A percentile compares a stretch with the other conserved stretches of the same genome.
phyloP scores from a whole-genome alignment of 129 eudicot species.

The Escallonia rubra region DNA sequence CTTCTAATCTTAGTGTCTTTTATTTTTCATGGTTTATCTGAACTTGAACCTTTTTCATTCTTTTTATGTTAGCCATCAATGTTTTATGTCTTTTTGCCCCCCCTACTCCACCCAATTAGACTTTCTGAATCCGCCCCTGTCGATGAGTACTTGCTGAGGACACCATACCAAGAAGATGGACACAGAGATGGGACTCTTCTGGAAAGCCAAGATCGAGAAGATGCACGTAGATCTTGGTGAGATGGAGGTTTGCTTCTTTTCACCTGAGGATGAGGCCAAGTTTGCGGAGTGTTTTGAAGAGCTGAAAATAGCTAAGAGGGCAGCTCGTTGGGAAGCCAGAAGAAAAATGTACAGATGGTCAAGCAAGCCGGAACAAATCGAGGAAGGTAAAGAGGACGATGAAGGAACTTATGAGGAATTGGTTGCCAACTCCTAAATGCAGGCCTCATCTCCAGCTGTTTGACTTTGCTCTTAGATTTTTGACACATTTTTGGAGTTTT shows the following conservation, averaged over 20 bases:
- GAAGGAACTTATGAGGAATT: constrained; percentile 30
- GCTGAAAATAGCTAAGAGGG: constrained; percentile 39
- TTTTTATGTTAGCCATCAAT: too few relatives aligned
- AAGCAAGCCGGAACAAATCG: constrained; percentile 21
- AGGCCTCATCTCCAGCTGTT: background rate
- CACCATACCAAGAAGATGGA: constrained; percentile 93
- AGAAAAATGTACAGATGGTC: constrained; percentile 53
- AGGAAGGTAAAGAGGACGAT: constrained; percentile 22
- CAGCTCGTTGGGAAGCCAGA: constrained; percentile 54
- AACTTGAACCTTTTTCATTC: too few relatives aligned
- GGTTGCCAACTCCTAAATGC: constrained; percentile 27
- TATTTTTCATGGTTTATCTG: too few relatives aligned
- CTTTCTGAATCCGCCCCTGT: too few relatives aligned
- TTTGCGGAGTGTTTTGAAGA: constrained; percentile 67
- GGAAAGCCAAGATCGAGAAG: constrained; percentile 93
- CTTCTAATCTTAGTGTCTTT: too few relatives aligned
- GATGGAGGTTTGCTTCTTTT: constrained; percentile 69
- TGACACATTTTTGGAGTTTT: too few relatives aligned
- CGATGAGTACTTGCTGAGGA: constrained; percentile 83
- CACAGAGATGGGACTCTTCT: constrained; percentile 78
- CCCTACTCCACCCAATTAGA: too few relatives aligned
- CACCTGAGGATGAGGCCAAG: constrained; percentile 81
- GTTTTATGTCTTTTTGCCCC: too few relatives aligned
- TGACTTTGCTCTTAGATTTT: too few relatives aligned
- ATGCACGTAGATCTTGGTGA: constrained; percentile 79